These are phyloP conservation scores for Wickerhamomyces mucosus DNA, from an alignment of 805 yeast species.

Conservation along the genomic window DNA sequence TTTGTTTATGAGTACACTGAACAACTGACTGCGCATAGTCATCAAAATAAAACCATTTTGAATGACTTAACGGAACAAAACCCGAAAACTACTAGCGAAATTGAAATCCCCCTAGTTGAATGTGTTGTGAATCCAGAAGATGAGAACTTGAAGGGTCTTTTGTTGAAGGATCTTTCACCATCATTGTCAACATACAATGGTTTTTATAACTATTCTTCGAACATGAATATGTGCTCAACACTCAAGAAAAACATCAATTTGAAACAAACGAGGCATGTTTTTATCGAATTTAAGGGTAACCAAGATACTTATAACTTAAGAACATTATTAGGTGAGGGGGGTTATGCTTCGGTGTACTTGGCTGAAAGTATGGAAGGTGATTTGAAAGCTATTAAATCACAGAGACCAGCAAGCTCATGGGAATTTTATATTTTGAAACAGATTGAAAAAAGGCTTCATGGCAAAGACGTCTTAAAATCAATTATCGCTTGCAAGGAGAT, in stretches of 20 bases:
- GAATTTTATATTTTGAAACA: constrained; percentile 67
- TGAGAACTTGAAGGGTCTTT: constrained; percentile 25
- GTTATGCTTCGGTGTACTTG: constrained; percentile 66
- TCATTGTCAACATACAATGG: constrained; percentile 25
- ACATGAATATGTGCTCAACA: constrained; percentile 26
- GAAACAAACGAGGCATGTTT: constrained; percentile 23
- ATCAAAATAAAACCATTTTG: constrained; percentile 8
- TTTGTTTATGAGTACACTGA: constrained; percentile 24
- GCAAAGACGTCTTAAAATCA: constrained; percentile 22
- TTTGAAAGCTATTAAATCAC: constrained; percentile 62
- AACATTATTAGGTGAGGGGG: constrained; percentile 68
- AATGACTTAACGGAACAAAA: constrained; percentile 28
- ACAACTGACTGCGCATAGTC: constrained; percentile 20
- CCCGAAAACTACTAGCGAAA: constrained; percentile 1
- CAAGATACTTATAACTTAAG: constrained; percentile 38
- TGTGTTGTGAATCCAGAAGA: constrained; percentile 37
- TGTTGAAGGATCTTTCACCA: constrained; percentile 30
- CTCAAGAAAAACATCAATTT: constrained; percentile 27
- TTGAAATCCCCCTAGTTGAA: constrained; percentile 4
- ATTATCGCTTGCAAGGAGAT: constrained; percentile 43
- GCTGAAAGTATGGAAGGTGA: constrained; percentile 51
- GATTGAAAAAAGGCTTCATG: constrained; percentile 33
- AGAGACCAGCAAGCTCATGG: constrained; percentile 65
- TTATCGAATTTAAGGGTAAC: constrained; percentile 34
- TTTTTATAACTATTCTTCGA: constrained; percentile 21